These are phyloP conservation scores for Fusarium proliferatum DNA, from an alignment of 2,329 filamentous ascomycete genomes.

Conservation along the genomic window DNA sequence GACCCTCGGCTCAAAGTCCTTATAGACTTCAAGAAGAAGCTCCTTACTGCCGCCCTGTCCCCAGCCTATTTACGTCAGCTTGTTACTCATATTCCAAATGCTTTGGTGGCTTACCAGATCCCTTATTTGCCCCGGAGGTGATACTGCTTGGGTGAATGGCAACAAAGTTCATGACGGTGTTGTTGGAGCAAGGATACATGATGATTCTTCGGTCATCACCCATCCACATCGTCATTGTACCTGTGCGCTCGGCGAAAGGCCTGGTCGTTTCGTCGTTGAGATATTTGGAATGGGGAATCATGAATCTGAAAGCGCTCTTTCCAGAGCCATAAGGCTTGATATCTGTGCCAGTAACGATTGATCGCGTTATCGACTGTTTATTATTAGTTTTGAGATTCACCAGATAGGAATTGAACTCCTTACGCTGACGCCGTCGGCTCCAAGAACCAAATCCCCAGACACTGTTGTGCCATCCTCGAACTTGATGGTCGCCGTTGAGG, in stretches of 20 bases:
- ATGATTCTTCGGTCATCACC: slow-evolving; percentile 56
- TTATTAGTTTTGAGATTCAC: neutral
- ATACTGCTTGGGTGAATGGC: slow-evolving; percentile 59
- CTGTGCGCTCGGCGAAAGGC: slow-evolving; percentile 16
- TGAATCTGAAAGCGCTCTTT: slow-evolving; percentile 67
- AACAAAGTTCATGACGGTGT: slow-evolving; percentile 60
- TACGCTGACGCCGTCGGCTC: slow-evolving; percentile 65
- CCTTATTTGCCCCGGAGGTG: slow-evolving; percentile 1
- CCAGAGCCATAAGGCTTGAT: slow-evolving; percentile 57
- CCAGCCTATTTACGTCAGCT: slow-evolving; percentile 50
- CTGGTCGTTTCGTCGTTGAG: slow-evolving; percentile 38
- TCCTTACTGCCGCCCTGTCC: slow-evolving; percentile 51
- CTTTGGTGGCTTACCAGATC: neutral
- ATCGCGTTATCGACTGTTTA: slow-evolving; percentile 37
- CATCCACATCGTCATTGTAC: slow-evolving; percentile 51
- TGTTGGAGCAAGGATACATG: slow-evolving; percentile 60
- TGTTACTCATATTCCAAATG: fast-evolving
- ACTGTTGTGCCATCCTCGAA: slow-evolving; percentile 58
- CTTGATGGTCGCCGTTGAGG: slow-evolving; percentile 53
- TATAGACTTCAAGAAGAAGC: slow-evolving; percentile 52
- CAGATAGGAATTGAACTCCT: neutral
- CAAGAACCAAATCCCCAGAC: slow-evolving; percentile 62
- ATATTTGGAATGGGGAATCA: slow-evolving; percentile 56
- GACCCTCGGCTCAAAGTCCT: slow-evolving; percentile 56
- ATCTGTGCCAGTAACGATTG: slow-evolving; percentile 33